These are phyloP conservation scores for Waltiozyma sp. DNA, from an alignment of 1,139 yeast species.

Conservation along the genomic window DNA sequence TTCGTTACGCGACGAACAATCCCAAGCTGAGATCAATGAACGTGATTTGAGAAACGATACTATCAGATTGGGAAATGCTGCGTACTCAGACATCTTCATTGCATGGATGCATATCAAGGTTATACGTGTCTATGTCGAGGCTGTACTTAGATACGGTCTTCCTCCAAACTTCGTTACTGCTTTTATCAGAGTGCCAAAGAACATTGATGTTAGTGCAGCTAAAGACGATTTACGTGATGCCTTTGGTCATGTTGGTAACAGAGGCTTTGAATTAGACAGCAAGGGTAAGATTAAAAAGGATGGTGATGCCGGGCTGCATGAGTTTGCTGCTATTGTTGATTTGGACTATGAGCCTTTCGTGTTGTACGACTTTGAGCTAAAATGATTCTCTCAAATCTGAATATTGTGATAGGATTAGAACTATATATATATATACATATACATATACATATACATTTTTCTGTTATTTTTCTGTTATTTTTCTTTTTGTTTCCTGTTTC, in stretches of 20 bases:
- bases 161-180: conserved; percentile 82
- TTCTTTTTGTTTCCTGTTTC: too few species aligned
- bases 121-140: conserved; percentile 47
- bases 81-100: conserved; percentile 74
- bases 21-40: conserved; percentile 65
- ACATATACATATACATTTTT: too few species aligned
- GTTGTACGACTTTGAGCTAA: conserved; percentile 45
- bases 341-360: conserved; percentile 95
- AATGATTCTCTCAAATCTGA: too few species aligned
- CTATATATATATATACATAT: too few species aligned
- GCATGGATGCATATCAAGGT: conserved; percentile 86
- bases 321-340: conserved; percentile 86
- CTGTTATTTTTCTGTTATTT: too few species aligned
- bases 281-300: conserved; percentile 48
- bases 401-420: too few species aligned
- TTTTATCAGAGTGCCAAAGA: conserved; percentile 25
- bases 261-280: conserved; percentile 58
- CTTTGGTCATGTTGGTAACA: conserved; percentile 87
- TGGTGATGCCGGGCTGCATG: conserved; percentile 51
- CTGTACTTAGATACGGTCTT: conserved; percentile 86
- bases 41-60: conserved; percentile 66
- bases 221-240: conserved; percentile 59
- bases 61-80: conserved; percentile 72
- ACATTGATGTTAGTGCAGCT: conserved; percentile 39
- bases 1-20: conserved; percentile 67